Conservation (phyloP, 257 asterid genomes). For the Nicotiana benthamiana region DNA sequence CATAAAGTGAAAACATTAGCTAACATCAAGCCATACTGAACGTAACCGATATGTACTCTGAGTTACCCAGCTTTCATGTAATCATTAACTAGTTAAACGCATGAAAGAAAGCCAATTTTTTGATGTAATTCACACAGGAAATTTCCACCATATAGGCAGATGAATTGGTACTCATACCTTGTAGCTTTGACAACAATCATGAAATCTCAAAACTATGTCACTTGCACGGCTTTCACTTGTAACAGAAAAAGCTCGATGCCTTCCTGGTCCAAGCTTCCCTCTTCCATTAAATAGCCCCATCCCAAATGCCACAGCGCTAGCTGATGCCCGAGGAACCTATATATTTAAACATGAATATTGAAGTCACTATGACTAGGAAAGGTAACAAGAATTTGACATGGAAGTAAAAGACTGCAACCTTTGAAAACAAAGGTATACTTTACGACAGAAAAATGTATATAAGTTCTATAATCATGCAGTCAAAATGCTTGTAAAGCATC, state of each 20-base stretch:
- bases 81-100: background rate
- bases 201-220: conserved; percentile 80
- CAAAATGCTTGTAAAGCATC: background rate
- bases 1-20: background rate
- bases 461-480: background rate
- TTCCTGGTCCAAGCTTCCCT: conserved; percentile 84
- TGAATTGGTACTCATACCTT: conserved; percentile 36
- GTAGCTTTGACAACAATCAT: conserved; percentile 94
- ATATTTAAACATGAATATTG: background rate
- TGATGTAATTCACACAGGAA: background rate
- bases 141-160: background rate
- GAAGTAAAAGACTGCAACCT: background rate
- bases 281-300: conserved; percentile 84
- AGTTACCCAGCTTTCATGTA: background rate
- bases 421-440: background rate
- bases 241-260: conserved; percentile 89
- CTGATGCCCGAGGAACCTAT: conserved; percentile 89
- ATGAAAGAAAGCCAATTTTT: background rate
- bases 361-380: background rate
- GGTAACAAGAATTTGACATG: background rate
- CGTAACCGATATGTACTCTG: background rate
- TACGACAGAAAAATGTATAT: background rate
- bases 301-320: conserved; percentile 97
- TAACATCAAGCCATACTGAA: background rate
- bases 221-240: conserved; percentile 95